A percentile compares a stretch with the other conserved stretches of the same genome.
Conservation (phyloP, 2,329 filamentous ascomycete species). For the Aspergillus melleus region DNA sequence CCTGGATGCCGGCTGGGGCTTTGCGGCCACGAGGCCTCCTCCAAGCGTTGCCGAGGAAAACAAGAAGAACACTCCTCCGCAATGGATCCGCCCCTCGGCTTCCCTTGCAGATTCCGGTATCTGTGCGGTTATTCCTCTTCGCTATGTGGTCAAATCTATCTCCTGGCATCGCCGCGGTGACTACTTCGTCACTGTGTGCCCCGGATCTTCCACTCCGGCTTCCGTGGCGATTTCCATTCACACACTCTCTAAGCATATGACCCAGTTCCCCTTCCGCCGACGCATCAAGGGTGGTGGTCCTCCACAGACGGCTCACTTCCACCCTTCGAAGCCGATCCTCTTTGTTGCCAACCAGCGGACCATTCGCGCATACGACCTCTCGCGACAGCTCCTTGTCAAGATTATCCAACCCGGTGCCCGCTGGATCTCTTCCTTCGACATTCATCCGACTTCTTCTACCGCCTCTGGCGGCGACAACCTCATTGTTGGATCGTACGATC, state of each 20-base stretch:
- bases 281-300: conserved; percentile 68
- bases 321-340: conserved; percentile 87
- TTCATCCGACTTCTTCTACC: conserved; percentile 85
- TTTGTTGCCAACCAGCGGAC: conserved; percentile 94
- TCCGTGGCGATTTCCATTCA: conserved; percentile 81
- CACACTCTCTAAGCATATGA: conserved; percentile 90
- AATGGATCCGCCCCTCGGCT: conserved; percentile 77
- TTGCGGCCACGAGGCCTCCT: conserved; percentile 64
- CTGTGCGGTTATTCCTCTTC: conserved; percentile 75
- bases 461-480: conserved; percentile 92
- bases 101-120: conserved; percentile 74
- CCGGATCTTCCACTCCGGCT: conserved; percentile 53
- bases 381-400: conserved; percentile 87
- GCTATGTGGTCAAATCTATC: conserved; percentile 79
- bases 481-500: conserved; percentile 92
- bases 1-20: conserved; percentile 88
- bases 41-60: conserved; percentile 51
- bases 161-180: conserved; percentile 93
- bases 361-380: conserved; percentile 91
- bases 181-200: conserved; percentile 90
- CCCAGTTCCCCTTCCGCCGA: conserved; percentile 87
- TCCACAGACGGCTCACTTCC: conserved; percentile 88
- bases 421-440: conserved; percentile 91
- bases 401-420: conserved; percentile 89
- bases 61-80: conserved; percentile 73